Evolutionary conservation across 192 early-diverging fungal genomes (phyloP).

Genomic region (Gonapodya prolifera): DNA sequence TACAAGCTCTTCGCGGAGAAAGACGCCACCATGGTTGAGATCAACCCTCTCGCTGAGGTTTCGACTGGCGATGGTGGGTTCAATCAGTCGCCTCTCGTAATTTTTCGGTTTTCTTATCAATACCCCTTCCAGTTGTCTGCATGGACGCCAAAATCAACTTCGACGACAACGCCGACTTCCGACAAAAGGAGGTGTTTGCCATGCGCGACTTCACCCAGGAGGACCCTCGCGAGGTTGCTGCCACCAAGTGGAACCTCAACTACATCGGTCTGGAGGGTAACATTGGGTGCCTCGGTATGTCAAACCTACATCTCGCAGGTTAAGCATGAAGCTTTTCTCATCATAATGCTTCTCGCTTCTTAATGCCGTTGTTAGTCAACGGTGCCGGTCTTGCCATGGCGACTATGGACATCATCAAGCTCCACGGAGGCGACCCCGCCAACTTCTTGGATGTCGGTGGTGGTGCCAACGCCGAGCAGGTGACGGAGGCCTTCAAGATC

Average conservation of each 20-base stretch:
- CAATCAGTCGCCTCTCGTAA: neutral
- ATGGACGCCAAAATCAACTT: slow-evolving; percentile 99
- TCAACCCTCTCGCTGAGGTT: slow-evolving; percentile 95
- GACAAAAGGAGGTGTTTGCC: slow-evolving; percentile 77
- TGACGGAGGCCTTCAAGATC: slow-evolving; percentile 98
- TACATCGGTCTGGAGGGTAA: slow-evolving; percentile 98
- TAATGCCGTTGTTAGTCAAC: slow-evolving; percentile 46
- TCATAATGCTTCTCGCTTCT: neutral
- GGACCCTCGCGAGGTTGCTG: slow-evolving; percentile 93
- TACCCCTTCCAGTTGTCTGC: slow-evolving; percentile 65
- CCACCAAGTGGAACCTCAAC: slow-evolving; percentile 94
- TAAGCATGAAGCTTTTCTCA: slow-evolving; percentile 1
- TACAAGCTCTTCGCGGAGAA: slow-evolving; percentile 96
- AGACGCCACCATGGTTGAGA: slow-evolving; percentile 97
- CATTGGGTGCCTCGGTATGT: slow-evolving; percentile 84
- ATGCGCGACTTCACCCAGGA: slow-evolving; percentile 92
- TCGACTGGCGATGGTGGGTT: slow-evolving; percentile 60
- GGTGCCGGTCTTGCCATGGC: slow-evolving; percentile 99
- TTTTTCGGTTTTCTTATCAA: neutral
- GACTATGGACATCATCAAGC: slow-evolving; percentile 99
- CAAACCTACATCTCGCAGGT: no score
- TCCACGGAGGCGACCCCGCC: slow-evolving; percentile 95
- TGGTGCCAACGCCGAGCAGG: slow-evolving; percentile 85
- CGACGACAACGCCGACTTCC: slow-evolving; percentile 98
- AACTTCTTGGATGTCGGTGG: slow-evolving; percentile 99